Evolutionary conservation across 345 rosid species (phyloP), one percentile per base, ranked within the genome.

Genomic region (Fremontodendron californicum): DNA sequence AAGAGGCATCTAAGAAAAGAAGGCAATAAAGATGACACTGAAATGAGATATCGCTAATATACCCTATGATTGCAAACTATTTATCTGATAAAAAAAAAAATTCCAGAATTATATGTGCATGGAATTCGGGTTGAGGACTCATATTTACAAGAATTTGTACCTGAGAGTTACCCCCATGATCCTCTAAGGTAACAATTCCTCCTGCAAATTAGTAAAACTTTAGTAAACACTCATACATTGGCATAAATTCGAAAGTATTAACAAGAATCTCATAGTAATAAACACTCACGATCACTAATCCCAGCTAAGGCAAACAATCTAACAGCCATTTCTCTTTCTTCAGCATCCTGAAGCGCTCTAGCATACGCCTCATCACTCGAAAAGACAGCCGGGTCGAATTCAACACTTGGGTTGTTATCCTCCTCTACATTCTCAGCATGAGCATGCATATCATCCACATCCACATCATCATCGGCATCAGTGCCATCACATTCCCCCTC

Each of bases 321-420:
- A 78, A 92, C 90, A 61, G 94, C 82, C 94, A 93, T 86, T 35
- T 91, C 95, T 69, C 95, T 87, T 80, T 93, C 98, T 82, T 93
- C 99, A 75, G 92, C 91, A 76, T 93, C 97, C 85, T 92, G 99
- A 49, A 93, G 81, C 42, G 98, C 98, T 86, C 97, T 90, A 35
- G 99, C 98, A 83, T 85, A 93, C 0, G 95, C 92, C 85, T 96
- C 98, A 45, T 96, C 98, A 78, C 94, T 91, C 1, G 92, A 85
- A 84, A 82, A 91, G 11, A 73, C 87, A 71, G 79, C 88, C 9
- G 84, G 81, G 67, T 92, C 92, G 7, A 83, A 74, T 46, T 84
- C 96, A 72, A 81, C 80, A 82, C 19, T 80, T 4, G 84, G 76
- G 61, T 58, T 75, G 54, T 84, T 62, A 61, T 78, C 86, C 35